These are phyloP conservation scores for Fusarium illudens DNA, from an alignment of 2,329 filamentous ascomycete species.

Conservation along the genomic window DNA sequence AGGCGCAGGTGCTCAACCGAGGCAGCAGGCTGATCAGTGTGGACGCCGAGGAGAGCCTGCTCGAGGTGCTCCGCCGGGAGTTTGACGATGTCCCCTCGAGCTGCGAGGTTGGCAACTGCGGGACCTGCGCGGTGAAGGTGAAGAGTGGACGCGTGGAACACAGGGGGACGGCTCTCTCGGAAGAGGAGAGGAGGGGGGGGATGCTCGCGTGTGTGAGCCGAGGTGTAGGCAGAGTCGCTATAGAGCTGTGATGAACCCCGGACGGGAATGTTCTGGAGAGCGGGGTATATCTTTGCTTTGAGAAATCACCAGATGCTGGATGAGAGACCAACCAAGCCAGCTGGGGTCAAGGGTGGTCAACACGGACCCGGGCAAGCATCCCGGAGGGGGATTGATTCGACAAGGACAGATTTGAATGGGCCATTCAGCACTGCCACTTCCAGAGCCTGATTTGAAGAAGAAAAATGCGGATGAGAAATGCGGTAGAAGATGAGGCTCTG, in stretches of 20 bases:
- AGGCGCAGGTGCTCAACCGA: constrained; percentile 59
- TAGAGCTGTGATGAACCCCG: constrained; percentile 51
- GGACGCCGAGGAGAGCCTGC: constrained; percentile 57
- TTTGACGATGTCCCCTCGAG: constrained; percentile 57
- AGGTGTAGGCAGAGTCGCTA: constrained; percentile 57
- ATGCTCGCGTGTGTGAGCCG: constrained; percentile 64
- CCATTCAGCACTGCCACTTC: background rate
- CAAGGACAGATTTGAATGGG: background rate
- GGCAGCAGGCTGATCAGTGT: constrained; percentile 54
- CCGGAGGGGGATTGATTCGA: background rate
- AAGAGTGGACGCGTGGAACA: constrained; percentile 57
- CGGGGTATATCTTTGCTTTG: background rate
- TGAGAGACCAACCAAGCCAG: background rate
- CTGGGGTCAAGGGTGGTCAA: background rate
- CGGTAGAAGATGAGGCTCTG: background rate
- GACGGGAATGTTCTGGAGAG: background rate
- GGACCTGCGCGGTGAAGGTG: constrained; percentile 58
- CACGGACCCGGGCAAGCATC: background rate
- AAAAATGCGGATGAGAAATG: background rate
- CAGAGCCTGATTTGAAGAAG: background rate
- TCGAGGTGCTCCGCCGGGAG: constrained; percentile 56
- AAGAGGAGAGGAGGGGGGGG: constrained; percentile 53
- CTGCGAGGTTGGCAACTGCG: constrained; percentile 65
- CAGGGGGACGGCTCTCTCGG: constrained; percentile 56
- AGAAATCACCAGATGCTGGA: background rate